Evolutionary conservation across 306 rosid species (phyloP).

Genomic region (Sindora glabra): DNA sequence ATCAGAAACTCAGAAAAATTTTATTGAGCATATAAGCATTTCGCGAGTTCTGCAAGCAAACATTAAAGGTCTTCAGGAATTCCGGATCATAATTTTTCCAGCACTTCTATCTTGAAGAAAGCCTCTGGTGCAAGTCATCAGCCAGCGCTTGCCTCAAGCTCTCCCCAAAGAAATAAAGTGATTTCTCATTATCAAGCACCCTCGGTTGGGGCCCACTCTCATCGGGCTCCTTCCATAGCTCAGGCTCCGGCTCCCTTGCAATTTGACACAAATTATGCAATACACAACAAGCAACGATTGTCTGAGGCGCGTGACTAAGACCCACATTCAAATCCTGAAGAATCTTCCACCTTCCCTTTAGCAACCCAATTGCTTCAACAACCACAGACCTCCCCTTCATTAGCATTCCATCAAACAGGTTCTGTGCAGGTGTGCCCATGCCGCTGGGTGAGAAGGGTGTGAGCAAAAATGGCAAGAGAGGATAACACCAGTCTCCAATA

Average conservation of each 20-base stretch:
- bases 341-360: slow-evolving; percentile 90
- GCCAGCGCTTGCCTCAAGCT: slow-evolving; percentile 84
- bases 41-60: no score
- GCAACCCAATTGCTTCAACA: slow-evolving; percentile 80
- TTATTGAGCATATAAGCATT: no score
- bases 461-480: slow-evolving; percentile 57
- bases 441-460: slow-evolving; percentile 66
- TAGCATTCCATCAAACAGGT: slow-evolving; percentile 81
- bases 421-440: slow-evolving; percentile 79
- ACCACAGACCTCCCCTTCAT: slow-evolving; percentile 89
- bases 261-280: slow-evolving; percentile 88
- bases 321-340: slow-evolving; percentile 82
- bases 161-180: slow-evolving; percentile 63
- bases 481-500: slow-evolving; percentile 90
- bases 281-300: slow-evolving; percentile 88
- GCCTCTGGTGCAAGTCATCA: slow-evolving; percentile 88
- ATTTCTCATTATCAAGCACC: slow-evolving; percentile 61
- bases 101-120: slow-evolving; percentile 75
- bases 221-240: slow-evolving; percentile 78
- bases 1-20: no score
- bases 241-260: slow-evolving; percentile 91
- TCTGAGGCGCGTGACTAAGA: slow-evolving; percentile 75
- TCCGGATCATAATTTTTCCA: no score
- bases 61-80: no score
- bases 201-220: slow-evolving; percentile 65